Evolutionary conservation across 2,329 filamentous ascomycete genomes (phyloP), one percentile per base, ranked within the genome.

Genomic region (Scolecobasidium constrictum): DNA sequence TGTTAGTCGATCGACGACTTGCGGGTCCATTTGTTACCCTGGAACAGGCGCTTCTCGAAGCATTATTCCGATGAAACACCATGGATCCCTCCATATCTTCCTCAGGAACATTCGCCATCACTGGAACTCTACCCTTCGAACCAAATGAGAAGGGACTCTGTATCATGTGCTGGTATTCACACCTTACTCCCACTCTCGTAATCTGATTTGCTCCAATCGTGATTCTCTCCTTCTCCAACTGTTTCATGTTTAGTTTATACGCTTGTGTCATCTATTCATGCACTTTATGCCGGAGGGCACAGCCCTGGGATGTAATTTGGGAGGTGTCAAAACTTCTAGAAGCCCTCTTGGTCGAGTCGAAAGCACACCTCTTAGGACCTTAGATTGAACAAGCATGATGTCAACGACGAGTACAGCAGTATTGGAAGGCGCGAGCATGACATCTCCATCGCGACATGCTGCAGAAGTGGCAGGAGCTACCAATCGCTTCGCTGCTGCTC

Each of bases 401-500:
- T 31, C 26, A 7, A 7, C 9, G 26, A 31, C 26, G 26, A 31
- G 9, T n/a, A n/a, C 26, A 31, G n/a, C 9, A 31, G 26, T n/a
- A 7, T 31, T 31, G 26, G 26, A 31, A 31, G n/a, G 26, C 9
- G n/a, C 26, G n/a, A 31, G 9, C n/a, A 31, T n/a, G 26, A 9
- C 26, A 31, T 7, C 26, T 31, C 26, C n/a, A n/a, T 31, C 9
- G n/a, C 26, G 26, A 31, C 38, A 21, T 31, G 6, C 26, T 31
- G 38, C 26, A 34, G 26, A n/a, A 21, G 19, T 31, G 23, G 38
- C 28, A 34, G 21, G 38, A 34, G 38, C 38, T 13, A 16, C 26
- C 26, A n/a, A 26, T 18, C 26, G 38, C 7, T 41, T 41, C 15
- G 38, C 38, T 19, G 26, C 26, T 11, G 38, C 38, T 13, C 38